These are phyloP conservation scores for Rhizopogon vinicolor DNA, from an alignment of 768 basidiomycete species.

Conservation along the genomic window DNA sequence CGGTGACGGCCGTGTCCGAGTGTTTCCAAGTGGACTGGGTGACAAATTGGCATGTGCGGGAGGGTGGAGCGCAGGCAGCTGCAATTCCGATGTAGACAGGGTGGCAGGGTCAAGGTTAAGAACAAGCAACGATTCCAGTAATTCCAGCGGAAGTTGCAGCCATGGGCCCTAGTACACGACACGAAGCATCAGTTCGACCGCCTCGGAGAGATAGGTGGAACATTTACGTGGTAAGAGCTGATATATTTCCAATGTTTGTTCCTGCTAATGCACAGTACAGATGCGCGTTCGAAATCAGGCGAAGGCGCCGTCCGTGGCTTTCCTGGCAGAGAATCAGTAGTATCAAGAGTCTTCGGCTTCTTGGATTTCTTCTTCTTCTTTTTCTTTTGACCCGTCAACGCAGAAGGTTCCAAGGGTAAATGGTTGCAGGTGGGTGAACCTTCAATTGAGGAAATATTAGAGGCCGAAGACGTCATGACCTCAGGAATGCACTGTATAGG, in stretches of 20 bases:
- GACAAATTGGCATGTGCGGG: conserved; percentile 10
- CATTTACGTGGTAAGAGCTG: conserved; percentile 82
- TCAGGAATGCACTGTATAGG: not conserved
- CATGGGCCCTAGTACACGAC: conserved; percentile 66
- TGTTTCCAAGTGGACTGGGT: conserved; percentile 6
- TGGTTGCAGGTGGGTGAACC: conserved; percentile 15
- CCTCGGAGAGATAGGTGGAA: not conserved
- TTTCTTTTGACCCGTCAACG: conserved; percentile 45
- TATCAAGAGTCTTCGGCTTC: conserved; percentile 45
- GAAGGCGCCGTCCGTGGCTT: conserved; percentile 28
- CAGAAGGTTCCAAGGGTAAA: conserved; percentile 16
- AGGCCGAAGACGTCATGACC: conserved; percentile 11
- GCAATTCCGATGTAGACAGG: conserved; percentile 43
- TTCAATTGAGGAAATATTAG: conserved; percentile 18
- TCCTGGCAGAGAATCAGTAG: conserved; percentile 18
- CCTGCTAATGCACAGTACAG: conserved; percentile 80
- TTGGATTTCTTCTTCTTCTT: conserved; percentile 67
- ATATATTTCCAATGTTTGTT: conserved; percentile 96
- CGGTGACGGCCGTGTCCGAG: conserved; percentile 17
- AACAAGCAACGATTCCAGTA: conserved; percentile 75
- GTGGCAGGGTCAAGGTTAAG: conserved; percentile 76
- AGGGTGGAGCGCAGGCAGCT: conserved; percentile 30
- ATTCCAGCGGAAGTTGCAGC: conserved; percentile 84
- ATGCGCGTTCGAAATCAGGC: conserved; percentile 44
- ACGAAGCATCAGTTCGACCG: not conserved